Evolutionary conservation across 768 basidiomycete genomes (phyloP).

Genomic region (Lactifluus pinguis): DNA sequence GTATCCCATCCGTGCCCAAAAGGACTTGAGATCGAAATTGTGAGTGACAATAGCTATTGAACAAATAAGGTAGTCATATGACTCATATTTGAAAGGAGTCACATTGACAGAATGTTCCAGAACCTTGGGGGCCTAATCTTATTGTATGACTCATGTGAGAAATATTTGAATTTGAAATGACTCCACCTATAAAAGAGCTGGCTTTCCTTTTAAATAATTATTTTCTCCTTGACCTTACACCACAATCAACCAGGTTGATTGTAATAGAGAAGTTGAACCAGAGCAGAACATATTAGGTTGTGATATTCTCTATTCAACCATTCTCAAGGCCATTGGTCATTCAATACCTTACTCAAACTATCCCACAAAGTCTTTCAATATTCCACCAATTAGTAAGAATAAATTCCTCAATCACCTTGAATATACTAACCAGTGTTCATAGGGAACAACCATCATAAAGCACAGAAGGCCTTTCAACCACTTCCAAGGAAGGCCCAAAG

Average conservation of each 20-base stretch:
- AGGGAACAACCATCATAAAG: not conserved
- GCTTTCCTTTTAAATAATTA: not conserved
- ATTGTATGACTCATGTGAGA: not conserved
- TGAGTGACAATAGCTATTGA: too few relatives aligned
- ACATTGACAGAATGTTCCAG: too few relatives aligned
- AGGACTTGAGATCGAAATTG: too few relatives aligned
- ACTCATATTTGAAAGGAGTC: too few relatives aligned
- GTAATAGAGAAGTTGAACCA: not conserved
- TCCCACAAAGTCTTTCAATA: not conserved
- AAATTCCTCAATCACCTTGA: not conserved
- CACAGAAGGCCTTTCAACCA: not conserved
- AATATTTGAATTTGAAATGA: constrained; percentile 1
- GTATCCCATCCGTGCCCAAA: too few relatives aligned
- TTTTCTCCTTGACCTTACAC: not conserved
- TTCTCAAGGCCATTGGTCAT: too few relatives aligned
- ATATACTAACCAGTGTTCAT: not conserved
- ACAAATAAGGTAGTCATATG: too few relatives aligned
- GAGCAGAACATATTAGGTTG: not conserved
- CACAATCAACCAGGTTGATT: not conserved
- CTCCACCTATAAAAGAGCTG: not conserved
- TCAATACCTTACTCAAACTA: not conserved
- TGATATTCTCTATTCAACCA: not conserved
- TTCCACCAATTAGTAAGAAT: constrained; percentile 8
- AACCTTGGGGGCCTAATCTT: not conserved
- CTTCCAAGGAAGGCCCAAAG: not conserved